Evolutionary conservation across 2,329 filamentous ascomycete species (phyloP).

Genomic region (Pyricularia pennisetigena): DNA sequence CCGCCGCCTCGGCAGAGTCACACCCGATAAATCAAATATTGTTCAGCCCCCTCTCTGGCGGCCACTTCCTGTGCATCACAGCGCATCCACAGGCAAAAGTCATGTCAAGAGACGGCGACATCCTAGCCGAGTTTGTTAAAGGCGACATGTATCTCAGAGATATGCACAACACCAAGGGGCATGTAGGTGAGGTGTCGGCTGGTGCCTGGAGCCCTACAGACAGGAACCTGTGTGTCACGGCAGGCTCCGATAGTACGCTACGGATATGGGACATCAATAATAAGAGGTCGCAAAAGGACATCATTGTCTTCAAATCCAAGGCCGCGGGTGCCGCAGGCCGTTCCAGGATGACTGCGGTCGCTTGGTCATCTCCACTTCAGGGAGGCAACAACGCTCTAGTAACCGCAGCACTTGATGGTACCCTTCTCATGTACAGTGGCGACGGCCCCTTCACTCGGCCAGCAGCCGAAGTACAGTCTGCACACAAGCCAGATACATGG

Average conservation of each 20-base stretch:
- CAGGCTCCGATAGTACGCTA: conserved; percentile 88
- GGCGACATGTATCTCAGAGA: conserved; percentile 97
- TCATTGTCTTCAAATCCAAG: conserved; percentile 92
- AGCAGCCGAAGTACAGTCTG: conserved; percentile 71
- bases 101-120: conserved; percentile 78
- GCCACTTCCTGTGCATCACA: conserved; percentile 75
- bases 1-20: conserved; percentile 63
- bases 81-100: conserved; percentile 87
- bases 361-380: conserved; percentile 69
- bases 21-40: conserved; percentile 80
- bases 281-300: conserved; percentile 79
- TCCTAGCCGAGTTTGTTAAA: conserved; percentile 82
- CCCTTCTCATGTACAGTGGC: conserved; percentile 83
- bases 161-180: conserved; percentile 96
- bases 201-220: conserved; percentile 88
- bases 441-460: conserved; percentile 80
- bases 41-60: conserved; percentile 75
- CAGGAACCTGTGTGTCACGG: conserved; percentile 76
- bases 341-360: conserved; percentile 86
- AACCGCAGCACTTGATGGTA: conserved; percentile 78
- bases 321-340: conserved; percentile 81
- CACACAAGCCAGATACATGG: conserved; percentile 78
- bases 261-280: conserved; percentile 97
- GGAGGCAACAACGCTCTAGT: conserved; percentile 74
- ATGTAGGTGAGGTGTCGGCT: conserved; percentile 83